Conservation (phyloP, 2,329 filamentous ascomycete genomes). For the Neoarthrinium moseri region DNA sequence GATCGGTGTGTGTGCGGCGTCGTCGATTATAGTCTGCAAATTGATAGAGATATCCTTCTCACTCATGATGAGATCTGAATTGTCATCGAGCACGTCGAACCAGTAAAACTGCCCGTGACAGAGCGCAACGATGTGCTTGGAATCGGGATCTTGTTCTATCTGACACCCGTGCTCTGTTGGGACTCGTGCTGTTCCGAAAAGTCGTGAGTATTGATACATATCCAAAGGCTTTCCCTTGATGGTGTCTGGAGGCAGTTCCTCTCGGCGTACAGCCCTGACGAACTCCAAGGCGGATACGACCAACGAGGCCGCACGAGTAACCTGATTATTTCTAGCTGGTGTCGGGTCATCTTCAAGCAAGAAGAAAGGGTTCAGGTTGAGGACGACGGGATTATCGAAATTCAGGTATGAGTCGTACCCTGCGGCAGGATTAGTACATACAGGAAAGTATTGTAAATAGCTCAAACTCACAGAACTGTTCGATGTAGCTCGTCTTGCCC, state of each 20-base stretch:
- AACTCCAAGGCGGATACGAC: constrained; percentile 89
- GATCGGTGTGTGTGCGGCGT: constrained; percentile 85
- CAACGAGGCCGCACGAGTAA: constrained; percentile 88
- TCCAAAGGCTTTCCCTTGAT: constrained; percentile 81
- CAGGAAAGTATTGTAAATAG: neutral
- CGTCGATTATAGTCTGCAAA: constrained; percentile 86
- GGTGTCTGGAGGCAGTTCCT: constrained; percentile 88
- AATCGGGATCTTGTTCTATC: constrained; percentile 90
- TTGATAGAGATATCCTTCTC: constrained; percentile 93
- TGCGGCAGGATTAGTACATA: too few species aligned
- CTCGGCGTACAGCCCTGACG: constrained; percentile 85
- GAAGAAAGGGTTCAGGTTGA: constrained; percentile 98
- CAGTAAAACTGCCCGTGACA: constrained; percentile 97
- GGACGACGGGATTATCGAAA: constrained; percentile 94
- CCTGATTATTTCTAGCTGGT: constrained; percentile 92
- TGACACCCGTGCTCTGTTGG: constrained; percentile 94
- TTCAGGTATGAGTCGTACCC: constrained; percentile 99
- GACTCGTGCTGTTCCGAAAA: constrained; percentile 93
- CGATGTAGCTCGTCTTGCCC: constrained; percentile 93
- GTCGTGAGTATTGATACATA: constrained; percentile 96
- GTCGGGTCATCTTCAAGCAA: constrained; percentile 96
- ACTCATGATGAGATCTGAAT: constrained; percentile 94
- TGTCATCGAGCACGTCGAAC: constrained; percentile 96
- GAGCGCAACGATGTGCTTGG: constrained; percentile 89
- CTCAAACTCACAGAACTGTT: constrained; percentile 84